Percentiles rank a stretch among this genome's conserved stretches.
phyloP scores from a whole-genome alignment of 768 basidiomycete species.

The Pleurotus cornucopiae region DNA sequence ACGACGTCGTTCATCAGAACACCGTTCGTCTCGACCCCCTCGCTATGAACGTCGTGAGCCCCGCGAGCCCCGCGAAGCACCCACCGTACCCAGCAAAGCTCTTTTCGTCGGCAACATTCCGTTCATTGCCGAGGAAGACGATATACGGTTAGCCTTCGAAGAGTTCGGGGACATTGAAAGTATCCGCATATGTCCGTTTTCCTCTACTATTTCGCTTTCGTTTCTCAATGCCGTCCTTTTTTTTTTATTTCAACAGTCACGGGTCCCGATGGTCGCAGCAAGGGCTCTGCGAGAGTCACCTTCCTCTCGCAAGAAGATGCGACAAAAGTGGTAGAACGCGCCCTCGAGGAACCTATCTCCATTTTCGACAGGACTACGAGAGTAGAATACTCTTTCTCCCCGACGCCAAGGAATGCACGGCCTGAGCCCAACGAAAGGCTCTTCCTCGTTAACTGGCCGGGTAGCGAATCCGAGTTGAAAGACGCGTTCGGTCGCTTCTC shows the following conservation, averaged over 20 bases:
- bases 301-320: conserved; percentile 35
- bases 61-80: background rate
- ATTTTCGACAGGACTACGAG: conserved; percentile 41
- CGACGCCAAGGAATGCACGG: background rate
- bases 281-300: conserved; percentile 44
- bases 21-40: no score
- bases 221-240: conserved; percentile 3
- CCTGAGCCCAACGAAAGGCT: conserved; percentile 25
- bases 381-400: conserved; percentile 32
- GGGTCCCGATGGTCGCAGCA: conserved; percentile 28
- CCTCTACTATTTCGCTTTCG: background rate
- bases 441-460: conserved; percentile 21
- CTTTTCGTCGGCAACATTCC: conserved; percentile 54
- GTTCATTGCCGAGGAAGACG: conserved; percentile 34
- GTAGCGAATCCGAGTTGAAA: conserved; percentile 21
- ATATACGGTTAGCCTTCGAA: conserved; percentile 36
- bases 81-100: conserved; percentile 24
- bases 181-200: conserved; percentile 37
- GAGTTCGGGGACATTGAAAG: conserved; percentile 36
- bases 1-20: no score
- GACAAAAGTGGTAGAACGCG: conserved; percentile 28
- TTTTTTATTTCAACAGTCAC: conserved; percentile 18
- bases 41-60: no score
- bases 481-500: conserved; percentile 19
- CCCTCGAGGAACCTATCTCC: conserved; percentile 41